Evolutionary conservation across 1,284 basidiomycete genomes (phyloP).

Genomic region (Pseudozyma hubeiensis): DNA sequence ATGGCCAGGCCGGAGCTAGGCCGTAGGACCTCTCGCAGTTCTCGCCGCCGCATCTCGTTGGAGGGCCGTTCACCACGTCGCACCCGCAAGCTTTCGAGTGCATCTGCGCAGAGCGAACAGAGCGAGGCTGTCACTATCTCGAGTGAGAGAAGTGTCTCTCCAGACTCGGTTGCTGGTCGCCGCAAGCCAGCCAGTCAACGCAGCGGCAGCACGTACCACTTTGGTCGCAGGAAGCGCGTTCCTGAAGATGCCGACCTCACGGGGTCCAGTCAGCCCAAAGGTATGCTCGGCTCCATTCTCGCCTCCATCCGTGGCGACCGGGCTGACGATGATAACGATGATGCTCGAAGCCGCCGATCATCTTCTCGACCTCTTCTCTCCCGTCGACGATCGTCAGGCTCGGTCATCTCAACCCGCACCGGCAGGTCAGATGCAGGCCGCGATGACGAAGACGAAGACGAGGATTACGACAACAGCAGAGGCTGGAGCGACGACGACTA

Average conservation of each 20-base stretch:
- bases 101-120: constrained; percentile 43
- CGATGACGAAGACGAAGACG: constrained; percentile 46
- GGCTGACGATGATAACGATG: constrained; percentile 50
- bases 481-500: constrained; percentile 58
- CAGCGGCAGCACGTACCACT: constrained; percentile 49
- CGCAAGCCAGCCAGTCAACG: constrained; percentile 50
- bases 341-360: constrained; percentile 48
- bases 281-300: constrained; percentile 63
- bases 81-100: constrained; percentile 38
- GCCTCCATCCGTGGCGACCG: constrained; percentile 59
- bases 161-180: constrained; percentile 40
- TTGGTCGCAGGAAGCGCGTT: constrained; percentile 44
- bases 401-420: constrained; percentile 40
- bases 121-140: constrained; percentile 45
- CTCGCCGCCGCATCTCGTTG: constrained; percentile 58
- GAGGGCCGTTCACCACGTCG: constrained; percentile 53
- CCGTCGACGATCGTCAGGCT: constrained; percentile 42
- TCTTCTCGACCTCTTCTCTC: constrained; percentile 51
- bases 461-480: constrained; percentile 24
- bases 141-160: constrained; percentile 46
- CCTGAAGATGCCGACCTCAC: constrained; percentile 38
- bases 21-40: constrained; percentile 49
- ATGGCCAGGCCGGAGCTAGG: constrained; percentile 55
- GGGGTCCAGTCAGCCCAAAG: constrained; percentile 42
- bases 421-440: constrained; percentile 33